Evolutionary conservation across 805 yeast genomes (phyloP), one percentile per base, ranked within the genome.

Genomic region (Schwanniomyces yamadae): DNA sequence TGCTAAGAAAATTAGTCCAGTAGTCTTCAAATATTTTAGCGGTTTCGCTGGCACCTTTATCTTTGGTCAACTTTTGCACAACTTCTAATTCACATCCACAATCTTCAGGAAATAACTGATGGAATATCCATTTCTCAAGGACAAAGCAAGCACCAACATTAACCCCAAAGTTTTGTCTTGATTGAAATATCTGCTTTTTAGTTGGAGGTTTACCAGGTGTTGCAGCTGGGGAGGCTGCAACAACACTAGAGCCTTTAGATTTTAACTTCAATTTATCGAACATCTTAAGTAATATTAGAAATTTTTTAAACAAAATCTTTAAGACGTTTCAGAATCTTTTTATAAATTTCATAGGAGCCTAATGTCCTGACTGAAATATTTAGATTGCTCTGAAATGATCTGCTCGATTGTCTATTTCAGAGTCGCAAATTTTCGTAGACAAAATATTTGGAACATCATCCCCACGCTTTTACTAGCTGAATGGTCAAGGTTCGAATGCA

Each of bases 81-180:
- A 89, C 96, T 27, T 84, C 90, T 38, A 82, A 73, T 60, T 91
- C 99, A 26, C 77, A 75, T 6, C 62, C 73, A 2, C 85, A 70
- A 17, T 74, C 75, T 14, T 76, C 77, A 3, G 73, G 69, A 49
- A 85, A 84, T 37, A 82, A 59, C 26, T 71, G 64, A 37, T 75
- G 82, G 55, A 63, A 84, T 23, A 88, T 85, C 80, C 86, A 90
- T 48, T 79, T 80, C 54, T 90, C 97, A 30, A 78, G 68, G 1
- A 89, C 81, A 56, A 89, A 90, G 39, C 83, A 59, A 0, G 89
- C 74, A 0, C 98, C 98, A 26, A 90, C 63, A 57, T 89, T 90
- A 21, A 86, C 95, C 5, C 96, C 98, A 52, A 76, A 80, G 52
- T 86, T 85, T 47, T 63, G 63, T 34, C 93, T 64, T 14, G 71